Conservation (phyloP, 441 rosid genomes). For the Eutrema salsugineum region DNA sequence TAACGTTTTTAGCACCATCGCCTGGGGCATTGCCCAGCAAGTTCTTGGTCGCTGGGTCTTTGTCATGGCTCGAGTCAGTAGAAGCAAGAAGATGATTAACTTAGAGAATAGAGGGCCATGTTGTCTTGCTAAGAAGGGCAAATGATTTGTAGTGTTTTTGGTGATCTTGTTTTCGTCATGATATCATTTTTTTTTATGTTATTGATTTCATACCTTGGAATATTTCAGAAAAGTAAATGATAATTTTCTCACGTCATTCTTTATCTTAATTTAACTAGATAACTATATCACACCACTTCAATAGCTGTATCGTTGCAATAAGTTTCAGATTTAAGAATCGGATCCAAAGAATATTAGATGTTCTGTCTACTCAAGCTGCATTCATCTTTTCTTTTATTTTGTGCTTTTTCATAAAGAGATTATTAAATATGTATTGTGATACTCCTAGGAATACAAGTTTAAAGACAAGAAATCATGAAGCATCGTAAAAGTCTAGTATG, state of each 20-base stretch:
- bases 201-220: background rate
- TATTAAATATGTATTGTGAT: background rate
- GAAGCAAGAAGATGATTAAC: conserved; percentile 24
- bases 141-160: too few relatives aligned
- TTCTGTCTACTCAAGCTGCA: background rate
- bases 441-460: conserved; percentile 6
- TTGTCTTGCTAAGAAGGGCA: background rate
- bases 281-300: background rate
- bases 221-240: background rate
- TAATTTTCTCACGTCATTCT: background rate
- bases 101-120: conserved; percentile 4
- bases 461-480: too few relatives aligned
- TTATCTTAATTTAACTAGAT: background rate
- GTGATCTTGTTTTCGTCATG: too few relatives aligned
- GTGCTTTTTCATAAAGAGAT: background rate
- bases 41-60: conserved; percentile 63
- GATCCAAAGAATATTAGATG: conserved; percentile 2
- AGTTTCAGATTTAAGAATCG: background rate
- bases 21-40: conserved; percentile 70
- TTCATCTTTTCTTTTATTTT: background rate
- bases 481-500: too few relatives aligned
- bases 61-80: conserved; percentile 80
- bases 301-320: background rate
- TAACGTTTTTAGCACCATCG: conserved; percentile 69
- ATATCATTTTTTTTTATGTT: too few relatives aligned